Evolutionary conservation across 805 yeast species (phyloP), one percentile per base, ranked within the genome.

Genomic region (Ogataea pilisensis): DNA sequence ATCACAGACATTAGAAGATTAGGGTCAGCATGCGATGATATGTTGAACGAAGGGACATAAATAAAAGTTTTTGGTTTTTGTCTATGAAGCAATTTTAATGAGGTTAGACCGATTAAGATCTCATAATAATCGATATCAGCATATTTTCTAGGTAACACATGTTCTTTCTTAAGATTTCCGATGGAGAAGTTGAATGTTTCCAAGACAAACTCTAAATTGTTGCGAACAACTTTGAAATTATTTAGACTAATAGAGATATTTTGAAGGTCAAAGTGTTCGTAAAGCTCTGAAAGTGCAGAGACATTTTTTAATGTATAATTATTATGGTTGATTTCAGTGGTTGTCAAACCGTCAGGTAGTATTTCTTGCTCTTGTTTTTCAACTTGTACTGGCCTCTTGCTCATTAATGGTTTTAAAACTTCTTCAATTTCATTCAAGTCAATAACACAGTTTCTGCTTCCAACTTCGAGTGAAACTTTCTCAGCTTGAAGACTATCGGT

Each of bases 21-120:
- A 8, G 42, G 22, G 18, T 42, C 38, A 34, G 40, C 24, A 27
- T 35, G 31, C 2, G 48, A 35, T 9, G 47, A 43, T 4, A 50
- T 13, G 22, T 46, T 48, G 33, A 50, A 28, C 28, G 49, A 50
- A 6, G 54, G 54, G 13, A 50, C 16, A 35, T 40, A 48, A 2
- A 46, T 17, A n/a, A 37, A 32, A 3, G 47, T 20, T 13, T 42
- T 30, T 18, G 40, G 24, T 12, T 36, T 16, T 12, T 19, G 29
- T 17, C 12, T 4, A 11, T 33, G 18, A 5, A n/a, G 25, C 5
- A 46, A 27, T 29, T 43, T 43, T 3, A 48, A 19, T 8, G 50
- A 46, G 19, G 43, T 43, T 6, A 44, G 17, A 12, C 45, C 43
- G 13, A 44, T 12, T 3, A 46, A 32, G 2, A 48, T 4, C n/a